Evolutionary conservation across 2,329 filamentous ascomycete species (phyloP), one percentile per base, ranked within the genome.

Genomic region (Phyllosticta citribraziliensis): DNA sequence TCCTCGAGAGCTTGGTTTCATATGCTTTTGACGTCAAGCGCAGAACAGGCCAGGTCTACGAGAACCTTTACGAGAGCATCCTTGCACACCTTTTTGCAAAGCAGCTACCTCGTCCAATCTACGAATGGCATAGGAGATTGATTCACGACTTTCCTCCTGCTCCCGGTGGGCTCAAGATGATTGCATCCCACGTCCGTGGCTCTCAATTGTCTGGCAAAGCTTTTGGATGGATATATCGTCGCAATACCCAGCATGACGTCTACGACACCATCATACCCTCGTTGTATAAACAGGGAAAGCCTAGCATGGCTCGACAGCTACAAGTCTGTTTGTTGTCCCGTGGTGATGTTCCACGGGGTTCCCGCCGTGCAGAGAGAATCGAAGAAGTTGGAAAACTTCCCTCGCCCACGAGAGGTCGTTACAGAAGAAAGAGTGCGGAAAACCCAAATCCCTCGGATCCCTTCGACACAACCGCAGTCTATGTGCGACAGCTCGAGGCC

Each of bases 1-100:
- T 79, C 2, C 66, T 79, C 2, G 47, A 69, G 5, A 66, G 72
- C 11, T 64, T 80, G 10, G 67, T 76, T 12, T 63, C 69, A 0
- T 75, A 81, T 66, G 78, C 75, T 8, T 65, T 74, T 30, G 66
- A 74, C 2, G 61, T 82, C 12, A 72, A 75, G 62, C 65, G 70
- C 11, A 66, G 66, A 14, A 75, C 73, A 14, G 75, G 75, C 20
- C 60, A 67, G 11, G 63, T 64, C 6, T 73, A 72, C 60, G 65
- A 68, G 17, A 65, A 63, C 19, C 67, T 84, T 0, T 82, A 83
- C 66, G 65, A 67, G 17, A 66, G 68, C 11, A 68, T 82, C 63
- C 72, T 84, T 57, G 70, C 72, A 35, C 67, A 77, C 51, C 73
- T 70, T 70, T 70, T 75, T 30, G 63, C 63, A 33, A 52, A 57